These are phyloP conservation scores for Cladosporium sp. DNA, from an alignment of 2,329 filamentous ascomycete species.

Conservation along the genomic window DNA sequence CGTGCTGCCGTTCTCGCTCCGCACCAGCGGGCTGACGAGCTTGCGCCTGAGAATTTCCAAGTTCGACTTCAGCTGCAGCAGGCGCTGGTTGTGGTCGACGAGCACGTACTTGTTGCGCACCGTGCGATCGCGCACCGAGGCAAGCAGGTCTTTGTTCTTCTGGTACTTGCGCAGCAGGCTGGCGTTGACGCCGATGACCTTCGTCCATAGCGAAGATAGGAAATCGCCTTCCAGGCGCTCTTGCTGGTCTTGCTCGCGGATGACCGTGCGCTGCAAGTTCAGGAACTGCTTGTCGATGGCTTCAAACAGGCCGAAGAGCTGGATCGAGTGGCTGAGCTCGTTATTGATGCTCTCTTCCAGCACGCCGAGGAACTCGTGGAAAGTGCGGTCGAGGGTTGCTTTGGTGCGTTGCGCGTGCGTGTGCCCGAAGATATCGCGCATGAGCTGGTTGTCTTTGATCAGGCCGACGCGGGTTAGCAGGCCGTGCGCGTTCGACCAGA, in stretches of 20 bases:
- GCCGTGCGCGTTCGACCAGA: slow-evolving; percentile 81
- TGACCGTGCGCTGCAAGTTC: slow-evolving; percentile 80
- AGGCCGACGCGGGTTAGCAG: slow-evolving; percentile 64
- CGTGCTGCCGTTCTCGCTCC: slow-evolving; percentile 66
- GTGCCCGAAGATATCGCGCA: slow-evolving; percentile 74
- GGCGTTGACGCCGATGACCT: slow-evolving; percentile 75
- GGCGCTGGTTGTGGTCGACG: slow-evolving; percentile 80
- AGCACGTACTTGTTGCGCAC: slow-evolving; percentile 84
- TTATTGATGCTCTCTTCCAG: slow-evolving; percentile 86
- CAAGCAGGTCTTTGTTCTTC: slow-evolving; percentile 79
- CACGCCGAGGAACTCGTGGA: slow-evolving; percentile 80
- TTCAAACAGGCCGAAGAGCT: slow-evolving; percentile 87
- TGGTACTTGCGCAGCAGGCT: slow-evolving; percentile 83
- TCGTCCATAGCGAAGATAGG: slow-evolving; percentile 81
- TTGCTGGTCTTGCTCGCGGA: slow-evolving; percentile 78
- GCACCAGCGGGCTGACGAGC: slow-evolving; percentile 79
- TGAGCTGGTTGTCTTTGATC: slow-evolving; percentile 42
- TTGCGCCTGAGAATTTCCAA: slow-evolving; percentile 82
- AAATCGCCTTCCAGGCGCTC: slow-evolving; percentile 79
- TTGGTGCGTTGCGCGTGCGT: slow-evolving; percentile 79
- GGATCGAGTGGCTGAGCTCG: slow-evolving; percentile 77
- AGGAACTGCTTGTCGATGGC: slow-evolving; percentile 87
- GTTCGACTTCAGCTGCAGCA: slow-evolving; percentile 81
- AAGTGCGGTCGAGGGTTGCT: slow-evolving; percentile 79
- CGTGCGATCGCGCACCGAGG: slow-evolving; percentile 76